Percentiles rank a stretch among this genome's conserved stretches.
phyloP scores from a whole-genome alignment of 2,329 filamentous ascomycete genomes.

The Aspergillus eucalypticola region DNA sequence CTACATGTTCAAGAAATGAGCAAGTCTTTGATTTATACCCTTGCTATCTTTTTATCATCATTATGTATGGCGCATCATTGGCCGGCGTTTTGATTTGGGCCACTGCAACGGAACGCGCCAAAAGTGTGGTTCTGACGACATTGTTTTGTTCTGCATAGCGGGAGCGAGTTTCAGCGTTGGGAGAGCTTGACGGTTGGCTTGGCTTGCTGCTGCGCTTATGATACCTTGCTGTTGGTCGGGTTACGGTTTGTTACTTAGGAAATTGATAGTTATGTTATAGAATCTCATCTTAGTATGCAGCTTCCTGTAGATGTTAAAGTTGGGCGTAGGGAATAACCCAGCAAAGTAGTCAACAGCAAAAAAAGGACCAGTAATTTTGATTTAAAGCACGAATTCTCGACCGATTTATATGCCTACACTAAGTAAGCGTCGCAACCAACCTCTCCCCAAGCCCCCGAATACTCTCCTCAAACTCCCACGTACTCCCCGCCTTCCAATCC shows the following conservation, averaged over 20 bases:
- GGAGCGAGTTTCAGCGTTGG: slow-evolving; percentile 19
- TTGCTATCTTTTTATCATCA: slow-evolving; percentile 5
- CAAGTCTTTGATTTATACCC: slow-evolving; percentile 21
- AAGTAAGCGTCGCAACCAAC: slow-evolving; percentile 43
- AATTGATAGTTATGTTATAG: no score
- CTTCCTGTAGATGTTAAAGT: no score
- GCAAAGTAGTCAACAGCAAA: no score
- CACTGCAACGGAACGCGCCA: slow-evolving; percentile 4
- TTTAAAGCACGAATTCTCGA: no score
- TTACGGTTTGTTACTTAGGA: no score
- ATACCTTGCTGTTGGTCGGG: slow-evolving; percentile 8
- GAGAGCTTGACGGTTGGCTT: slow-evolving; percentile 11
- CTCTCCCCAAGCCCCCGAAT: slow-evolving; percentile 54
- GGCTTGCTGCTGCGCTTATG: slow-evolving; percentile 9
- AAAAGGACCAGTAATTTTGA: no score
- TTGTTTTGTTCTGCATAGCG: slow-evolving; percentile 24
- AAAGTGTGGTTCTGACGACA: slow-evolving; percentile 11
- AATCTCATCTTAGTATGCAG: no score
- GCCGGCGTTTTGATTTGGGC: not conserved
- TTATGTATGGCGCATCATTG: slow-evolving; percentile 2
- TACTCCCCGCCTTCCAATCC: slow-evolving; percentile 52
- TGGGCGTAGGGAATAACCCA: no score
- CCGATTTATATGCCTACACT: no score
- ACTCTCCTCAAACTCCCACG: slow-evolving; percentile 45
- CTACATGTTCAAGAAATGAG: slow-evolving; percentile 59